Base-by-base conservation (phyloP, 1,284 basidiomycete species). In the Thelephora terrestris region DNA sequence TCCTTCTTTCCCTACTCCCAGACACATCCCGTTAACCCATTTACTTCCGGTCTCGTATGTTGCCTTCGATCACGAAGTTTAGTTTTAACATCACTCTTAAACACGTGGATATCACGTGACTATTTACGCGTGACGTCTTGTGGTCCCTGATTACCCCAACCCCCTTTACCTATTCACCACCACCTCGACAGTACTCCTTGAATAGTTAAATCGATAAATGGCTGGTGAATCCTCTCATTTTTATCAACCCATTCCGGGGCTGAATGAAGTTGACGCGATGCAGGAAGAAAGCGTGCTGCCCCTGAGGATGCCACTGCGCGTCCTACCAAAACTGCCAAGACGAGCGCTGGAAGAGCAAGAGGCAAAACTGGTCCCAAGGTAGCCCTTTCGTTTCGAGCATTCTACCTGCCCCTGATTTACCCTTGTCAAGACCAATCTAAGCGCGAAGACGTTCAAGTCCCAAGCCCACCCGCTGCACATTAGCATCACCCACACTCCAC, bases 381-480 rank as follows among this genome's bases (percentile, higher is more conserved):
- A 50, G 58, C 67, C 55, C 47, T 59, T 39, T 62, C 65, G n/a
- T 29, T 37, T 34, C 32, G 35, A 17, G 24, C 18, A n/a, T 29
- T 16, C 17, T 18, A 25, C 21, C 20, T 20, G 37, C 46, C 44
- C 43, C 38, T 32, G 7, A 44, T 42, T 44, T n/a, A 3, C 9
- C 42, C 54, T 32, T 14, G 7, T 32, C 3, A 7, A 78, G 73
- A 63, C 70, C 7, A 66, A 67, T 29, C 59, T 82, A 45, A 64
- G 76, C 16, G 65, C 71, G 3, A 66, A 73, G 2, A 62, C 67
- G 14, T 89, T 89, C 70, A 80, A 76, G 56, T 63, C 72, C 25
- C 75, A 73, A 49, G 85, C 85, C 5, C 63, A 78, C 18, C 82
- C 85, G 2, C 62, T 89, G 5, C 78, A 87, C 55, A 68, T 84